Percentiles rank a stretch among this genome's conserved stretches.
Conservation (phyloP, 1,284 basidiomycete species). For the Tylopilus orsonianus region DNA sequence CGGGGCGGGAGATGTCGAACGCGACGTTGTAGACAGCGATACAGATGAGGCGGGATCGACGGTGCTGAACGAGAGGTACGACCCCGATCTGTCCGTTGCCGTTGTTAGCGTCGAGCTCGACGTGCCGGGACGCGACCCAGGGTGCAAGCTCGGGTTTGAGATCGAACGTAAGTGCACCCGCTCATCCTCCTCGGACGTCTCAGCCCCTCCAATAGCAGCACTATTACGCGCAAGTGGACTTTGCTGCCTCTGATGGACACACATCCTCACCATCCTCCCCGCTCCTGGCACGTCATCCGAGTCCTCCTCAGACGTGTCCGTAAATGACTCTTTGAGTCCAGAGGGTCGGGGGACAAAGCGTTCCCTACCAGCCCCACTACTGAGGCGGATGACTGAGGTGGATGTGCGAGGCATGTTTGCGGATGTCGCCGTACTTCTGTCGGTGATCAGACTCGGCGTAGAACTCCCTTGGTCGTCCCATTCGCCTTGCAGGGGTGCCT, state of each 20-base stretch:
- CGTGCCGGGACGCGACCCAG: constrained; percentile 22
- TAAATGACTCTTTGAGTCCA: constrained; percentile 22
- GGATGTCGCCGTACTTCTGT: constrained; percentile 17
- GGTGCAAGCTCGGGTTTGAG: not conserved
- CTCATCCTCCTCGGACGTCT: constrained; percentile 14
- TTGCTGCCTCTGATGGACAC: constrained; percentile 9
- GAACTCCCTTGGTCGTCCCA: constrained; percentile 15
- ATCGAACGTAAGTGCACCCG: not conserved
- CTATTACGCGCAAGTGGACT: constrained; percentile 11
- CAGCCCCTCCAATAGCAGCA: not conserved
- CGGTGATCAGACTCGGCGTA: constrained; percentile 29
- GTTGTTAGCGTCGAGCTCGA: constrained; percentile 22
- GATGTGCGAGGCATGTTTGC: constrained; percentile 13
- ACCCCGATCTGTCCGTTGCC: constrained; percentile 22
- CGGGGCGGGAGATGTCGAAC: constrained; percentile 16
- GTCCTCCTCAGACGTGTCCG: constrained; percentile 24
- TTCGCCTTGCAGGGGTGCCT: not conserved
- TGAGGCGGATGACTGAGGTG: constrained; percentile 3
- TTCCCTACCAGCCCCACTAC: not conserved
- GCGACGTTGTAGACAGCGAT: constrained; percentile 12
- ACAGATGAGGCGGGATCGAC: constrained; percentile 20
- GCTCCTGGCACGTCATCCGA: not conserved
- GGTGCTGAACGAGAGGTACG: constrained; percentile 27
- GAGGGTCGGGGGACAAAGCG: constrained; percentile 20
- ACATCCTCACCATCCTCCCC: not conserved